Evolutionary conservation across 495 filamentous ascomycete genomes (phyloP).

Genomic region (Mytilinidion resinicola): DNA sequence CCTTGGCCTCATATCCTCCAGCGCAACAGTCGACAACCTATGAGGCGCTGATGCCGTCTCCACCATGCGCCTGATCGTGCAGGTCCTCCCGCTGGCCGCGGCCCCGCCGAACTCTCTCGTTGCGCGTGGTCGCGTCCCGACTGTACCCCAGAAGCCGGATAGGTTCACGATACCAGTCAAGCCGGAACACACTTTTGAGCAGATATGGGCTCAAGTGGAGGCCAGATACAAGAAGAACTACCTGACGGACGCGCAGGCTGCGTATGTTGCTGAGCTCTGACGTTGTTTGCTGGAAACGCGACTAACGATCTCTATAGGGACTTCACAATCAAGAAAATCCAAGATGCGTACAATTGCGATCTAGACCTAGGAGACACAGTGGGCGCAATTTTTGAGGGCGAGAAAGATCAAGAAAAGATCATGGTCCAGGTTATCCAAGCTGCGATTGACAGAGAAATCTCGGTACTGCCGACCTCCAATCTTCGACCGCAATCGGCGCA

Average conservation of each 20-base stretch:
- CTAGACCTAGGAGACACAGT: constrained; percentile 29
- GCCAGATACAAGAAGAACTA: constrained; percentile 28
- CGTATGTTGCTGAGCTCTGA: constrained; percentile 6
- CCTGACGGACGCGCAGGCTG: constrained; percentile 11
- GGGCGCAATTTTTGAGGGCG: constrained; percentile 26
- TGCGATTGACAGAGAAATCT: constrained; percentile 21
- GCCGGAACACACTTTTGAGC: constrained; percentile 22
- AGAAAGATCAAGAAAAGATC: constrained; percentile 18
- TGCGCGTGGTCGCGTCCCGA: not conserved
- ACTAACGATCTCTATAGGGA: constrained; percentile 17
- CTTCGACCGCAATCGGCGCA: constrained; percentile 14
- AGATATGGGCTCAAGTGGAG: constrained; percentile 24
- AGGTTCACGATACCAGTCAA: constrained; percentile 22
- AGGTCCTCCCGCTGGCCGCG: constrained; percentile 16
- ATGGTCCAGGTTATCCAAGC: constrained; percentile 23
- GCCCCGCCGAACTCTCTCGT: constrained; percentile 2
- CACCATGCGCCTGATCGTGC: constrained; percentile 18
- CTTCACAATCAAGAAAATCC: constrained; percentile 28
- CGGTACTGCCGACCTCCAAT: constrained; percentile 21
- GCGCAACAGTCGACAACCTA: no score
- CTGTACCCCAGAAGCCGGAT: constrained; percentile 6
- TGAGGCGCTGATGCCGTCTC: no score
- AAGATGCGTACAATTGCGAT: constrained; percentile 26
- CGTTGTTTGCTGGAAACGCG: not conserved
- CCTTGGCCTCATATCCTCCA: no score